phyloP scores from a whole-genome alignment of 305 asterid species.

The Fraxinus sp. region DNA sequence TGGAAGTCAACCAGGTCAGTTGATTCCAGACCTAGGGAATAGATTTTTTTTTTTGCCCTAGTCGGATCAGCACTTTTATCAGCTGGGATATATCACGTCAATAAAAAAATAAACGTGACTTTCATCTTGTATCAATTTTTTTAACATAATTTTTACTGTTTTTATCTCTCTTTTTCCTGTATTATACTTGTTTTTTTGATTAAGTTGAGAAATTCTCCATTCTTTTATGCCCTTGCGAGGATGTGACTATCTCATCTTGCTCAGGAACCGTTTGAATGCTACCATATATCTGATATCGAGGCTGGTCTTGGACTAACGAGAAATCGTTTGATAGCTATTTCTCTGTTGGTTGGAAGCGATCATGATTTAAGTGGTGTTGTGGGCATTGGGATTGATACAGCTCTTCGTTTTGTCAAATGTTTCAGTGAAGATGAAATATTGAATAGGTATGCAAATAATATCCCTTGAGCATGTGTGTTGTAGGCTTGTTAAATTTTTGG shows the following conservation, averaged over 20 bases:
- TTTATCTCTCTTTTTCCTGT: background rate
- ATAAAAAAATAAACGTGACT: background rate
- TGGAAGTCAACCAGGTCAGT: background rate
- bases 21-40: background rate
- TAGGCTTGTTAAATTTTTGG: background rate
- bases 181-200: background rate
- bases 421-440: conserved; percentile 68
- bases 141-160: background rate
- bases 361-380: conserved; percentile 73
- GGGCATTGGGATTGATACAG: conserved; percentile 85
- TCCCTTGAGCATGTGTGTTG: conserved; percentile 9
- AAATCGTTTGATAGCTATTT: conserved; percentile 79
- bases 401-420: conserved; percentile 76
- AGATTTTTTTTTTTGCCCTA: background rate
- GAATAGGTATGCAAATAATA: conserved; percentile 44
- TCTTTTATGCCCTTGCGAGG: background rate
- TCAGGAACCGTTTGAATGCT: conserved; percentile 95
- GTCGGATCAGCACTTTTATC: background rate
- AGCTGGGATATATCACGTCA: background rate
- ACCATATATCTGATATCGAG: conserved; percentile 74
- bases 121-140: background rate
- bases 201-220: background rate
- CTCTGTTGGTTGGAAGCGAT: conserved; percentile 89
- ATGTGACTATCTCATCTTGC: conserved; percentile 24
- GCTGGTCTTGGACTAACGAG: conserved; percentile 75